These are phyloP conservation scores for Fusarium sterilihyphosum DNA, from an alignment of 2,329 filamentous ascomycete species.

Conservation along the genomic window DNA sequence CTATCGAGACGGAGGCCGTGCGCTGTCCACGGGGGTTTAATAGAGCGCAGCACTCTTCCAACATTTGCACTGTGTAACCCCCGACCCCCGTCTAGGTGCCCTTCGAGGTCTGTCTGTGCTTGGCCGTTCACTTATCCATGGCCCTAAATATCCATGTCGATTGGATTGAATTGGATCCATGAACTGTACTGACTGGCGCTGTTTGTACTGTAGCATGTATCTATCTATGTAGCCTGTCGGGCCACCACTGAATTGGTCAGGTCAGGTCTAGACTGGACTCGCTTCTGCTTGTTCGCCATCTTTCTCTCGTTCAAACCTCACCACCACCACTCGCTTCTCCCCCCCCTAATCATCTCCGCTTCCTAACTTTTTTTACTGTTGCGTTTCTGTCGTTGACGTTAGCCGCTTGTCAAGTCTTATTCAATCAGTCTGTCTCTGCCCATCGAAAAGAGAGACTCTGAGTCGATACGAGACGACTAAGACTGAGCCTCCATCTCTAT, in stretches of 20 bases:
- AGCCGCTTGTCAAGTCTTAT: constrained; percentile 20
- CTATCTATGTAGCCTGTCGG: constrained; percentile 19
- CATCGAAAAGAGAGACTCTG: background rate
- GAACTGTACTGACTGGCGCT: constrained; percentile 17
- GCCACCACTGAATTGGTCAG: constrained; percentile 24
- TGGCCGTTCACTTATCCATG: constrained; percentile 11
- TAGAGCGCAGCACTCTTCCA: constrained; percentile 22
- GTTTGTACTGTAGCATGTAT: background rate
- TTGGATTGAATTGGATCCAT: constrained; percentile 26
- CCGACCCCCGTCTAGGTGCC: constrained; percentile 16
- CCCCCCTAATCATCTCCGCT: constrained; percentile 37
- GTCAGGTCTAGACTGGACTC: constrained; percentile 8
- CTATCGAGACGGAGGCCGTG: constrained; percentile 40
- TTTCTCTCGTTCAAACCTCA: constrained; percentile 42
- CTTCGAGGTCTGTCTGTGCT: constrained; percentile 18
- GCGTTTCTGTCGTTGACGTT: constrained; percentile 37
- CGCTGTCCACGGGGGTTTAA: constrained; percentile 19
- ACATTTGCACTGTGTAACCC: constrained; percentile 35
- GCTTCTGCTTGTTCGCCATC: constrained; percentile 27
- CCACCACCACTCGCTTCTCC: constrained; percentile 33
- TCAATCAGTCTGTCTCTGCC: constrained; percentile 10
- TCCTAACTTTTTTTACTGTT: constrained; percentile 21
- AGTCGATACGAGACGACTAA: background rate
- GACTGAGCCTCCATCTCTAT: constrained; percentile 8
- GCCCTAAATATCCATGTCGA: constrained; percentile 12